A percentile compares a stretch with the other conserved stretches of the same genome.
These are phyloP conservation scores for Carallia brachiata DNA, from an alignment of 345 rosid genomes.

Conservation along the genomic window DNA sequence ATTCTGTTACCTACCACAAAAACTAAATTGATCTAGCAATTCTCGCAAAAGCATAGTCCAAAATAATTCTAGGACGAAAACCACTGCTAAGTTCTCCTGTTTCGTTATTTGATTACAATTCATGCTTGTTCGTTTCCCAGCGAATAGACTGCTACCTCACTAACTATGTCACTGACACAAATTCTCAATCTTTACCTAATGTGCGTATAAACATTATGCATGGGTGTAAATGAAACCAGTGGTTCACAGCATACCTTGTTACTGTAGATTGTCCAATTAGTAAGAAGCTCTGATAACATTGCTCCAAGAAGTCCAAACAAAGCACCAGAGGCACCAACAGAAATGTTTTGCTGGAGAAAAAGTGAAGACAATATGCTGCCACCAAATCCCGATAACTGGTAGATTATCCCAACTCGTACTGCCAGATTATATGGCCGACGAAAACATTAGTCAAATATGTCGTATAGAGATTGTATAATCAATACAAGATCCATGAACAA, in stretches of 20 bases:
- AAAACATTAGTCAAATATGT: not conserved
- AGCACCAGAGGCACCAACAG: constrained; percentile 99
- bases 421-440: constrained; percentile 21
- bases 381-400: constrained; percentile 76
- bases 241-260: constrained; percentile 54
- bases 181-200: not conserved
- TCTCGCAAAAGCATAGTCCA: too few relatives aligned
- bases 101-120: too few relatives aligned
- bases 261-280: constrained; percentile 82
- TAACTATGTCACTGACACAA: too few relatives aligned
- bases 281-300: constrained; percentile 84
- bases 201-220: not conserved
- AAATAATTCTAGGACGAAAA: too few relatives aligned
- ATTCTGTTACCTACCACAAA: too few relatives aligned
- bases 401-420: constrained; percentile 76
- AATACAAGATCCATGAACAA: too few relatives aligned
- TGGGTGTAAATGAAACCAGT: not conserved
- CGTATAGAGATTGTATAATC: too few relatives aligned
- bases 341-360: constrained; percentile 57
- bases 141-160: too few relatives aligned
- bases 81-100: too few relatives aligned
- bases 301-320: constrained; percentile 97
- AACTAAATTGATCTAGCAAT: too few relatives aligned
- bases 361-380: constrained; percentile 78
- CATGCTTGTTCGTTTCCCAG: not conserved